Base-by-base conservation (phyloP, 768 basidiomycete genomes). In the Termitomyces titanicus region DNA sequence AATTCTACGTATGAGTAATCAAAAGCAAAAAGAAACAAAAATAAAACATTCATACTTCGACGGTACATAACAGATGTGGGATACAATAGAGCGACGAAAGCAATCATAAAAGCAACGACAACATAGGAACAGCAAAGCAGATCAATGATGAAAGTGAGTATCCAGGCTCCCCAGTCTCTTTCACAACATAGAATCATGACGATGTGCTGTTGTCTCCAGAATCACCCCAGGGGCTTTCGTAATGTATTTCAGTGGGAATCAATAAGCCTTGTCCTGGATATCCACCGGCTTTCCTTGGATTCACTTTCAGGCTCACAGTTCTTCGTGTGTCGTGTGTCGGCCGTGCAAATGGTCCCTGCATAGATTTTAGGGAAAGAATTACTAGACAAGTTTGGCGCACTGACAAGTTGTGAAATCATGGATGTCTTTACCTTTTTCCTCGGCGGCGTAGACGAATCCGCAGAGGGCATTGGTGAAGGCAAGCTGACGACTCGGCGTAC, bases 401-500 rank as follows among this genome's bases (percentile, higher is more conserved):
- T 55, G 39, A 59, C 54, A 33, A 53, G 20, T 38, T 40, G 53
- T 27, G 59, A 49, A 5, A 51, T 48, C 42, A 47, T 55, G 29
- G 47, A 53, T 18, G 57, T 37, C 47, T 64, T 66, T 51, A 55
- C 49, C 50, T 63, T 67, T 53, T 68, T 68, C 52, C 54, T 61
- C 18, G 62, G 64, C 31, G 68, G 64, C 22, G 58, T 57, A 22
- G 58, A 34, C 15, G 53, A 49, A 27, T 58, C 43, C 18, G 24
- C 31, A 15, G 61, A 51, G 9, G 61, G 59, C 35, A 59, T 64
- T 12, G 55, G 47, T 27, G 67, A 61, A 9, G 79, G 77, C 44
- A 76, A 69, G 54, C 78, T 79, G 22, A 71, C 70, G 10, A 78
- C 68, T 27, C 76, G 73, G 29, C 75, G 74, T 34, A 69, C 66